Evolutionary conservation across 1,284 basidiomycete species (phyloP).

Genomic region (Earliella scabrosa): DNA sequence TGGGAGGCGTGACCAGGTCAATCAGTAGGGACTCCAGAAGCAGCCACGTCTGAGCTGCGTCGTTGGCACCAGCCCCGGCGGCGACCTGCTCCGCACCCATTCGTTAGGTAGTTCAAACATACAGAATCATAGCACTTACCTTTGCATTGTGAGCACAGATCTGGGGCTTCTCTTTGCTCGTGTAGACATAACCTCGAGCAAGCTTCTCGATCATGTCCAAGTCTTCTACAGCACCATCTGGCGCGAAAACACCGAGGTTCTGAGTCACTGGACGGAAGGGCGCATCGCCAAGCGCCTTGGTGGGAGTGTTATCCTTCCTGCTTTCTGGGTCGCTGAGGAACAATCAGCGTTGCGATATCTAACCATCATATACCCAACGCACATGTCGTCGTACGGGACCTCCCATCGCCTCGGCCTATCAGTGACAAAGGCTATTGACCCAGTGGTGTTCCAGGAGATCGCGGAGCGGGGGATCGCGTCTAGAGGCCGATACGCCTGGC

Average conservation of each 20-base stretch:
- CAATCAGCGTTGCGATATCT: slow-evolving; percentile 6
- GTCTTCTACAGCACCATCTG: slow-evolving; percentile 43
- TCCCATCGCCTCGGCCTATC: slow-evolving; percentile 67
- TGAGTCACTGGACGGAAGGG: slow-evolving; percentile 53
- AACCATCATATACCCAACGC: slow-evolving; percentile 31
- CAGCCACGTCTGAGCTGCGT: slow-evolving; percentile 73
- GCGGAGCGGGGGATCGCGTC: slow-evolving; percentile 73
- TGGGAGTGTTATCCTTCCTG: slow-evolving; percentile 40
- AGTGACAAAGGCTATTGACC: slow-evolving; percentile 72
- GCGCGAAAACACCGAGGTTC: slow-evolving; percentile 53
- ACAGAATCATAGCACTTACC: slow-evolving; percentile 37
- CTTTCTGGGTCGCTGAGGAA: slow-evolving; percentile 45
- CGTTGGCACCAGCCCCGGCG: slow-evolving; percentile 58
- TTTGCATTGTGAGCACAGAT: slow-evolving; percentile 66
- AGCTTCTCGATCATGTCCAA: slow-evolving; percentile 61
- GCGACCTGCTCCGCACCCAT: slow-evolving; percentile 54
- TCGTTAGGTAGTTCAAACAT: not conserved
- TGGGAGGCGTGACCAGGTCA: slow-evolving; percentile 42
- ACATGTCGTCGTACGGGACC: slow-evolving; percentile 87
- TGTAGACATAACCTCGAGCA: slow-evolving; percentile 69
- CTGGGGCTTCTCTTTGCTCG: slow-evolving; percentile 52
- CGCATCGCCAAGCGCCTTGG: slow-evolving; percentile 59
- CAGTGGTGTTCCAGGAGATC: slow-evolving; percentile 71
- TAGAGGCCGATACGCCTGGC: slow-evolving; percentile 64
- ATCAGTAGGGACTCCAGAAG: slow-evolving; percentile 63